A percentile compares a stretch with the other conserved stretches of the same genome.
Evolutionary conservation across 345 rosid genomes (phyloP).

Genomic region (Adansonia digitata): DNA sequence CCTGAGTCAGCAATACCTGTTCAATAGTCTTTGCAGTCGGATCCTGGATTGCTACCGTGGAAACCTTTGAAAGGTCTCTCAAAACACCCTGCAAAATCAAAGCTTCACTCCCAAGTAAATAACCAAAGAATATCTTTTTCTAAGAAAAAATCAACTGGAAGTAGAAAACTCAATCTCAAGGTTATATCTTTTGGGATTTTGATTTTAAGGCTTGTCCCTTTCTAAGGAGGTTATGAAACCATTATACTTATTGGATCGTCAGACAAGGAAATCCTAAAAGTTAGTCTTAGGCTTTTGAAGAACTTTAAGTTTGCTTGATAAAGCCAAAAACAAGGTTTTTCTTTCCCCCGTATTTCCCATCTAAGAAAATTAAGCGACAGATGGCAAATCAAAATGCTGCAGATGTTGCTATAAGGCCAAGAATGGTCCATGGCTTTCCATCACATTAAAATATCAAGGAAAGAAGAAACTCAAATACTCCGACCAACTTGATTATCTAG

Average conservation of each 20-base stretch:
- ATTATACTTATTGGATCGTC: not conserved
- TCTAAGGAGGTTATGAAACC: not conserved
- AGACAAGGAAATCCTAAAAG: not conserved
- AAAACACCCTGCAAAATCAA: conserved; percentile 34
- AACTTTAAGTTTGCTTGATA: not conserved
- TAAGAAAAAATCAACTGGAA: not conserved
- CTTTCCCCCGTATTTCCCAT: not conserved
- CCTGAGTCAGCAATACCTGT: conserved; percentile 16
- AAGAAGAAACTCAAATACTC: not conserved
- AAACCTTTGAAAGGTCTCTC: conserved; percentile 31
- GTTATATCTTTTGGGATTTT: no score
- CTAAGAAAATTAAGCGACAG: not conserved
- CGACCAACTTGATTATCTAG: not conserved
- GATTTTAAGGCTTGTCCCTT: not conserved
- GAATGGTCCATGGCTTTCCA: not conserved
- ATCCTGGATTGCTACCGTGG: conserved; percentile 17
- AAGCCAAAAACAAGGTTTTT: not conserved
- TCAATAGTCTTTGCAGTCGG: conserved; percentile 24
- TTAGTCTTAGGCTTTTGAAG: not conserved
- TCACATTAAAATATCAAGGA: not conserved
- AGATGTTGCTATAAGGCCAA: not conserved
- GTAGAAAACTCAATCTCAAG: not conserved
- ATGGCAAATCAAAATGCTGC: not conserved
- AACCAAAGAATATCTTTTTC: not conserved
- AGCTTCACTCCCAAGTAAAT: not conserved